These are phyloP conservation scores for Botrytis fragariae DNA, from an alignment of 2,329 filamentous ascomycete genomes.

Conservation along the genomic window DNA sequence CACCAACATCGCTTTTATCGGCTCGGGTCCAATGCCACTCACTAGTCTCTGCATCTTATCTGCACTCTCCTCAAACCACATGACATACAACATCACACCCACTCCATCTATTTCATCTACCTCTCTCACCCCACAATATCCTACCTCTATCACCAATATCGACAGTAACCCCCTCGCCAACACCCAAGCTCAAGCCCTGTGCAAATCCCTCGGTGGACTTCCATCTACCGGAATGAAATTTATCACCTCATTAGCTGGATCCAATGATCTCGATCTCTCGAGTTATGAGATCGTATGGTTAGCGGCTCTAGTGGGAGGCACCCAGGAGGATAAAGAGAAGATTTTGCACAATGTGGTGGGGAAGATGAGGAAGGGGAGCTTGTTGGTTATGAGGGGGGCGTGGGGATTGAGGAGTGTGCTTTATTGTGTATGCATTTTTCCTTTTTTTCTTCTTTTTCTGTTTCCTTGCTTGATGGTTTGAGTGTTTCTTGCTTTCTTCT, in stretches of 20 bases:
- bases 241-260: conserved; percentile 39
- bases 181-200: conserved; percentile 36
- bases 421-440: conserved; percentile 45
- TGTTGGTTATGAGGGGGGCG: conserved; percentile 48
- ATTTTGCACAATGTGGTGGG: conserved; percentile 41
- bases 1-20: conserved; percentile 46
- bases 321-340: conserved; percentile 43
- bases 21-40: conserved; percentile 50
- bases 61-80: conserved; percentile 33
- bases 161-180: conserved; percentile 43
- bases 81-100: neutral
- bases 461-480: neutral
- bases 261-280: conserved; percentile 31
- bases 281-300: conserved; percentile 49
- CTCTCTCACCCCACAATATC: neutral
- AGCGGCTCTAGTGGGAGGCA: conserved; percentile 49
- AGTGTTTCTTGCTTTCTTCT: too few relatives aligned
- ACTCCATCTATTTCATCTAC: neutral
- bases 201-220: conserved; percentile 37
- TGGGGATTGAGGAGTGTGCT: conserved; percentile 45
- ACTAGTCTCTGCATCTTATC: conserved; percentile 47
- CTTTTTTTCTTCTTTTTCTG: neutral
- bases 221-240: conserved; percentile 40
- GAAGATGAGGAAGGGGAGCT: conserved; percentile 43
- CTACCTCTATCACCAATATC: conserved; percentile 39